A percentile compares a stretch with the other conserved stretches of the same genome.
These are phyloP conservation scores for Penicillium salamii DNA, from an alignment of 495 filamentous ascomycete genomes.

Conservation along the genomic window DNA sequence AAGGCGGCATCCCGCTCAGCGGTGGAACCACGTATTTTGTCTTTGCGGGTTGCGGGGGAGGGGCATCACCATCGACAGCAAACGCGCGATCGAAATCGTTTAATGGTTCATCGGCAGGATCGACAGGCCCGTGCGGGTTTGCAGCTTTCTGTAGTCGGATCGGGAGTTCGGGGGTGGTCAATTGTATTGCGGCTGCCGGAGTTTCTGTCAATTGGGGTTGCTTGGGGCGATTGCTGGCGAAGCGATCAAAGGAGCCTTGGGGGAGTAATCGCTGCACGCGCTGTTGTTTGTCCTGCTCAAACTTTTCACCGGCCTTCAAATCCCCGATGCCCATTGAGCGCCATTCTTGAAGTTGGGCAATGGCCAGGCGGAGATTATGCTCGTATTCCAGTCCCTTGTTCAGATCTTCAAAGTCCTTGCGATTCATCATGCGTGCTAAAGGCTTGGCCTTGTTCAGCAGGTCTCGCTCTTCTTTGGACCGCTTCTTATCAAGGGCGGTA, in stretches of 20 bases:
- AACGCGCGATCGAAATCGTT: conserved; percentile 45
- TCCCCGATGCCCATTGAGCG: conserved; percentile 77
- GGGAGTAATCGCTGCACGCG: conserved; percentile 68
- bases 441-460: conserved; percentile 90
- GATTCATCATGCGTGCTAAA: conserved; percentile 95
- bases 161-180: conserved; percentile 75
- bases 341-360: conserved; percentile 92
- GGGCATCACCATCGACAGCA: conserved; percentile 38
- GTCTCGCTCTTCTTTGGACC: conserved; percentile 91
- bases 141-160: conserved; percentile 50
- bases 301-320: conserved; percentile 85
- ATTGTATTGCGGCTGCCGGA: conserved; percentile 64
- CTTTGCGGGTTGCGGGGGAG: conserved; percentile 45
- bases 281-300: conserved; percentile 83
- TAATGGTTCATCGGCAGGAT: conserved; percentile 30
- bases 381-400: conserved; percentile 83
- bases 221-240: conserved; percentile 58
- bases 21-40: conserved; percentile 45
- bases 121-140: conserved; percentile 30
- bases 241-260: conserved; percentile 76
- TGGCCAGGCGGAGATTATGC: conserved; percentile 84
- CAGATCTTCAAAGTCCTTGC: conserved; percentile 82
- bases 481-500: conserved; percentile 82
- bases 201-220: conserved; percentile 61
- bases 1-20: conserved; percentile 57